These are phyloP conservation scores for Colletotrichum sp. DNA, from an alignment of 2,329 filamentous ascomycete species.

Conservation along the genomic window DNA sequence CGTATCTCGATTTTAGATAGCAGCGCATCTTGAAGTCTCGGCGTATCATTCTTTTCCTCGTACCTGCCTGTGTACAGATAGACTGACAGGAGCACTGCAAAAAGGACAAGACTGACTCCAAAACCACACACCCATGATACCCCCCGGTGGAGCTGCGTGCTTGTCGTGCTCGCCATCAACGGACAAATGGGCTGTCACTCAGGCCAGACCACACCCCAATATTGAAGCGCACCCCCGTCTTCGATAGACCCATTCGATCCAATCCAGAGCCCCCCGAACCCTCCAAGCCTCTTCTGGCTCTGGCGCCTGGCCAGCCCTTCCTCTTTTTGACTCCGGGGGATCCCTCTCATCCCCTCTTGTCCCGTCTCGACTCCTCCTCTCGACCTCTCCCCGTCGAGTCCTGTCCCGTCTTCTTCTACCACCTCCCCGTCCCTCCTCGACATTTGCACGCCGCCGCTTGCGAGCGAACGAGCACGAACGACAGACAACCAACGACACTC, in stretches of 20 bases:
- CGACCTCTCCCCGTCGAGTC: background rate
- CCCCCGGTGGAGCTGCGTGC: background rate
- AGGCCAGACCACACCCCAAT: background rate
- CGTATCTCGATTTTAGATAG: background rate
- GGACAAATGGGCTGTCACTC: slow-evolving; percentile 12
- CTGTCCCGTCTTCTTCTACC: background rate
- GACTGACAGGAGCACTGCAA: background rate
- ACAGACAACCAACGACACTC: background rate
- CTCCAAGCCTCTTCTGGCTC: background rate
- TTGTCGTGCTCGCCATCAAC: background rate
- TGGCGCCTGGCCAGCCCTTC: background rate
- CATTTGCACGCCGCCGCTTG: background rate
- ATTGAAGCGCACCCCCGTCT: slow-evolving; percentile 2
- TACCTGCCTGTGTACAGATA: no score
- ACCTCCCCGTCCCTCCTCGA: background rate
- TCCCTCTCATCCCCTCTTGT: slow-evolving; percentile 1
- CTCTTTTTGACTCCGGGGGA: slow-evolving; percentile 10
- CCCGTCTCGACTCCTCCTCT: slow-evolving; percentile 7
- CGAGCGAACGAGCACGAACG: background rate
- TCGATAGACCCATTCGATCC: background rate
- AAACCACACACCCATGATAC: background rate
- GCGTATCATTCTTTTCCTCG: background rate
- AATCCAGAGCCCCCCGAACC: background rate
- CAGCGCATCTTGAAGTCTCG: background rate
- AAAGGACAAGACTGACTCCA: background rate